Evolutionary conservation across 345 rosid genomes (phyloP).

Genomic region (Citrus medica): DNA sequence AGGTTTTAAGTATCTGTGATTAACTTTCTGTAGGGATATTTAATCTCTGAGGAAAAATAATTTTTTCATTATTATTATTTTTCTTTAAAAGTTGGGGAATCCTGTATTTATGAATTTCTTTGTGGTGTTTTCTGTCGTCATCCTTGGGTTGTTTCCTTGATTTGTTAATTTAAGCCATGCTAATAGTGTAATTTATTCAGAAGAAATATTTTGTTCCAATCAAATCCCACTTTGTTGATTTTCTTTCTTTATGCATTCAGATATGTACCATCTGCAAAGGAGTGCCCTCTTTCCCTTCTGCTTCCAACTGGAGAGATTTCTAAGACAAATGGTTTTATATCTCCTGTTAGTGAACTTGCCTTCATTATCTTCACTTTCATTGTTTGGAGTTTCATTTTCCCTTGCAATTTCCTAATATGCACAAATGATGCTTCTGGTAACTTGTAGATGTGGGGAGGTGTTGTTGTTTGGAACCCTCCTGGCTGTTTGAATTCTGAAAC

Average conservation of each 20-base stretch:
- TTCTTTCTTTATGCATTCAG: slow-evolving; percentile 38
- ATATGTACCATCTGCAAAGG: slow-evolving; percentile 79
- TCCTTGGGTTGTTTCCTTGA: not conserved
- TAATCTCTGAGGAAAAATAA: not conserved
- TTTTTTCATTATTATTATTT: not conserved
- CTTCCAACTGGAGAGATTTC: slow-evolving; percentile 87
- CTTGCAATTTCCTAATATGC: slow-evolving; percentile 4
- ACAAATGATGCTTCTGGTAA: slow-evolving; percentile 7
- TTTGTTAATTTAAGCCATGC: not conserved
- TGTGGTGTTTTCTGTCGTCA: not conserved
- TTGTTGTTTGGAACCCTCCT: slow-evolving; percentile 76
- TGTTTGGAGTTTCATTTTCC: not conserved
- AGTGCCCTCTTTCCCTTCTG: slow-evolving; percentile 83
- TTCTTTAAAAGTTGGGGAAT: not conserved
- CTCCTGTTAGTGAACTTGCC: slow-evolving; percentile 65
- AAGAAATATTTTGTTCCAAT: slow-evolving; percentile 1
- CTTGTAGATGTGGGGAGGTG: slow-evolving; percentile 96
- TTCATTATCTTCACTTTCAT: slow-evolving; percentile 10
- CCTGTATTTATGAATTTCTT: not conserved
- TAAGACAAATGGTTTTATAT: slow-evolving; percentile 84
- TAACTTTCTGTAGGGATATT: not conserved
- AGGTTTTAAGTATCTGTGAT: not conserved
- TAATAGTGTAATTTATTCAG: not conserved
- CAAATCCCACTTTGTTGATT: slow-evolving; percentile 7
- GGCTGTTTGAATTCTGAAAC: slow-evolving; percentile 47